Base-by-base conservation (phyloP, 768 basidiomycete species). In the Rhizopogon roseolus region DNA sequence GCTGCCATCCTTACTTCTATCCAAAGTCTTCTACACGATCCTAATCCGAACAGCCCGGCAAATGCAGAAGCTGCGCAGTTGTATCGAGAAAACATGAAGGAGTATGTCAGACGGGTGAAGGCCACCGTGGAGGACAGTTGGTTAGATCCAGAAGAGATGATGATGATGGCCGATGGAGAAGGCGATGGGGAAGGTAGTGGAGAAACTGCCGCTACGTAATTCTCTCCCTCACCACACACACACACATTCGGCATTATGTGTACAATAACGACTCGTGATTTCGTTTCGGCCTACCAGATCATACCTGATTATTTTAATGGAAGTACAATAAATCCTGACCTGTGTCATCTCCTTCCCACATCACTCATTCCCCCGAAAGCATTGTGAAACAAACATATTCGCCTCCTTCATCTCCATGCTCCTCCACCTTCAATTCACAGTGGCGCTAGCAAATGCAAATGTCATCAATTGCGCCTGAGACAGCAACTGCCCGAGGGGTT, bases 11-110 rank as follows among this genome's bases (percentile, higher is more conserved):
- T 99, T 63, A 99, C 97, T 8, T 90, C 87, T 61, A 96, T 99
- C 54, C 97, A 98, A 70, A 91, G 88, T 69, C 73, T 99, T 53
- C 75, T 99, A 55, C 95, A 98, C 64, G 97, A 99, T 71, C 97
- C 97, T 11, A 99, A 99, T 70, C 96, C 96, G 2, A 93, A 94
- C 68, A 96, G 93, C 65, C 96, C 97, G 13, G 97, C 96, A 4
- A 99, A 99, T 65, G 96, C 94, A 3, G 97, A 99, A 72, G 97
- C 97, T 0, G 97, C 97, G 6, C 92, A 94, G 72, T 71, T 99
- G 56, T 99, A 95, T 66, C 76, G 96, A 54, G 96, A 98, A 67
- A 97, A 97, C 65, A 94, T 95, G 90, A 98, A 97, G 74, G 96
- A 98, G 76, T 98, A 98, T 67, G 89, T 96, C 45, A 77, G 94